These are phyloP conservation scores for Botrytis aclada DNA, from an alignment of 2,329 filamentous ascomycete genomes.

Conservation along the genomic window DNA sequence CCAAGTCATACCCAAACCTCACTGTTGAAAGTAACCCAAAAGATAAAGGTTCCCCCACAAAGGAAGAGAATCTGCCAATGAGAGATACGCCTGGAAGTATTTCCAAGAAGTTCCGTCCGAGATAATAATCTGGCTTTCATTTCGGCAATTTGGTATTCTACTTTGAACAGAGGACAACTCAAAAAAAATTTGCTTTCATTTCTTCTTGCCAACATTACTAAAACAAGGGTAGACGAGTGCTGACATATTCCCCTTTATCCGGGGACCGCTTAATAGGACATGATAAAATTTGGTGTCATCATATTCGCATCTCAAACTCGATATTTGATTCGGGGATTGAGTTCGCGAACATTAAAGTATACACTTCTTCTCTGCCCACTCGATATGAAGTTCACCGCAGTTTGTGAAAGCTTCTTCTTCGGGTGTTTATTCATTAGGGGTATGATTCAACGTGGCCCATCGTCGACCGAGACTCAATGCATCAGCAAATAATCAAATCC, in stretches of 20 bases:
- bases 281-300: constrained; percentile 18
- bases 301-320: not conserved
- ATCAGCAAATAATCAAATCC: not conserved
- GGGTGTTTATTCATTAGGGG: not conserved
- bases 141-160: constrained; percentile 12
- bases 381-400: constrained; percentile 1
- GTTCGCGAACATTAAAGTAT: constrained; percentile 12
- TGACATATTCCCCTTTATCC: constrained; percentile 15
- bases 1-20: not conserved
- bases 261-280: constrained; percentile 21
- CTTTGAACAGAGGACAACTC: not conserved
- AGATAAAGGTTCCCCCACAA: not conserved
- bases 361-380: constrained; percentile 10
- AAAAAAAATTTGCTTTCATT: constrained; percentile 16
- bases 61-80: constrained; percentile 29
- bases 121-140: constrained; percentile 25
- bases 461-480: not conserved
- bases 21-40: not conserved
- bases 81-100: constrained; percentile 31
- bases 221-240: constrained; percentile 14
- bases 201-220: constrained; percentile 10
- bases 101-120: constrained; percentile 20
- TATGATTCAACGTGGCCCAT: constrained; percentile 7
- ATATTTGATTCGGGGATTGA: not conserved
- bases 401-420: not conserved